Percentiles rank a stretch among this genome's conserved stretches.
Conservation (phyloP, 2,329 filamentous ascomycete species). For the Verticillium longisporum region DNA sequence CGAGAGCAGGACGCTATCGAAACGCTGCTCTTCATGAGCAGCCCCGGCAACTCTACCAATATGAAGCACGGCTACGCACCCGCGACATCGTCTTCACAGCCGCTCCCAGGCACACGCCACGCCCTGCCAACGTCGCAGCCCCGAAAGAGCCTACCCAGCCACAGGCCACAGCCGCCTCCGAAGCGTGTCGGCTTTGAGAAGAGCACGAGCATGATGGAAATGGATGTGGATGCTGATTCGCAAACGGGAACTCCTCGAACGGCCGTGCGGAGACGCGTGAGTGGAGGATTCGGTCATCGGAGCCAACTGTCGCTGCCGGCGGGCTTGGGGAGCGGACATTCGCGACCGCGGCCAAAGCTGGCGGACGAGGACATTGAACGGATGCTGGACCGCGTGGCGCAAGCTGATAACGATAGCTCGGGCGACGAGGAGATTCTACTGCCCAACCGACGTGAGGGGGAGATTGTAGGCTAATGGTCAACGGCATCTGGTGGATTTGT, state of each 20-base stretch:
- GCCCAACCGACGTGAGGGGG: conserved; percentile 25
- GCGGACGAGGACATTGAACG: conserved; percentile 51
- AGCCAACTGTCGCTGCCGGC: conserved; percentile 41
- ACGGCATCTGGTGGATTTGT: neutral
- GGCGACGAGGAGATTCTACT: conserved; percentile 54
- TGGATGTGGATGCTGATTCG: conserved; percentile 34
- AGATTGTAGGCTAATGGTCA: conserved; percentile 1
- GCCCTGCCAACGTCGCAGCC: conserved; percentile 40
- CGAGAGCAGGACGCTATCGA: conserved; percentile 79
- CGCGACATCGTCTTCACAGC: conserved; percentile 19
- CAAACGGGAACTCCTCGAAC: conserved; percentile 26
- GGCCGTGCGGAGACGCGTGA: conserved; percentile 15
- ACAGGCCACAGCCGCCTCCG: conserved; percentile 31
- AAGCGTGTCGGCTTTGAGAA: conserved; percentile 44
- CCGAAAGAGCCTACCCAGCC: conserved; percentile 44
- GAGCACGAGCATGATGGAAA: conserved; percentile 33
- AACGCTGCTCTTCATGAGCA: conserved; percentile 75
- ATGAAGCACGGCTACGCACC: conserved; percentile 49
- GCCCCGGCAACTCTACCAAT: conserved; percentile 63
- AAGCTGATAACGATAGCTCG: conserved; percentile 41
- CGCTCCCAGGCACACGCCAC: conserved; percentile 16
- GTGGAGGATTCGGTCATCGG: conserved; percentile 19
- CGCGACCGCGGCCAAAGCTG: conserved; percentile 33
- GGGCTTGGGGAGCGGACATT: conserved; percentile 32
- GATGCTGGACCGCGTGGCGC: conserved; percentile 48